These are phyloP conservation scores for Artemisia tridentata DNA, from an alignment of 129 eudicot genomes.

Conservation along the genomic window DNA sequence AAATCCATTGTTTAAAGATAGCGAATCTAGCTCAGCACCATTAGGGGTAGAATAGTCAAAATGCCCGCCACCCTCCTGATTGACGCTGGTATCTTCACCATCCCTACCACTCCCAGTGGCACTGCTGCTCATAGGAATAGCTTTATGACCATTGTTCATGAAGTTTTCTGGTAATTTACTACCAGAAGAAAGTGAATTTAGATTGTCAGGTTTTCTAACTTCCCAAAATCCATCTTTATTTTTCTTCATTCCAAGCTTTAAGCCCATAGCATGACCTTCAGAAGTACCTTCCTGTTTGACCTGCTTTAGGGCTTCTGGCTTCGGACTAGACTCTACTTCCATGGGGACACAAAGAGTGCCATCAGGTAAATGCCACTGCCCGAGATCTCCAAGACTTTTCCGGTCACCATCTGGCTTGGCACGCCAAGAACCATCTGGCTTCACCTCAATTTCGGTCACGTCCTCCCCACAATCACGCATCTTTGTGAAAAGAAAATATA, in stretches of 20 bases:
- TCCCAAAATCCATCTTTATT: slow-evolving; percentile 64
- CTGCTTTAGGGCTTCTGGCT: slow-evolving; percentile 52
- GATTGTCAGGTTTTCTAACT: slow-evolving; percentile 49
- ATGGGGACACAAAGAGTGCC: slow-evolving; percentile 49
- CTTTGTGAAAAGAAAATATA: slow-evolving; percentile 28
- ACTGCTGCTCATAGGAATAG: slow-evolving; percentile 84
- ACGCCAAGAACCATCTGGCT: slow-evolving; percentile 96
- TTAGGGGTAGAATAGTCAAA: slow-evolving; percentile 49
- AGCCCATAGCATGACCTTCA: slow-evolving; percentile 53
- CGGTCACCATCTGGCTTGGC: slow-evolving; percentile 74
- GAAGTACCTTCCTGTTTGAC: slow-evolving; percentile 65
- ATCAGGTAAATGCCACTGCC: slow-evolving; percentile 82
- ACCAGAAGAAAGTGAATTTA: slow-evolving; percentile 42
- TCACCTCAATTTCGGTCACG: slow-evolving; percentile 83
- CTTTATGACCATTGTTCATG: slow-evolving; percentile 36
- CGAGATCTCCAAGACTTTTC: slow-evolving; percentile 65
- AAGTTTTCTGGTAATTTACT: slow-evolving; percentile 37
- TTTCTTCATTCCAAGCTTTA: slow-evolving; percentile 67
- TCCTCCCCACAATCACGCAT: slow-evolving; percentile 74
- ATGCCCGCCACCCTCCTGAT: slow-evolving; percentile 41
- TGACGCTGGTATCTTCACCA: slow-evolving; percentile 79
- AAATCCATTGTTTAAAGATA: slow-evolving; percentile 34
- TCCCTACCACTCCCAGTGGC: slow-evolving; percentile 82
- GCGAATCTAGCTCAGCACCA: slow-evolving; percentile 62
- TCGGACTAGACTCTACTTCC: slow-evolving; percentile 43